Evolutionary conservation across 2,329 filamentous ascomycete genomes (phyloP), one percentile per base, ranked within the genome.

Genomic region (Fusarium praegraminearum): DNA sequence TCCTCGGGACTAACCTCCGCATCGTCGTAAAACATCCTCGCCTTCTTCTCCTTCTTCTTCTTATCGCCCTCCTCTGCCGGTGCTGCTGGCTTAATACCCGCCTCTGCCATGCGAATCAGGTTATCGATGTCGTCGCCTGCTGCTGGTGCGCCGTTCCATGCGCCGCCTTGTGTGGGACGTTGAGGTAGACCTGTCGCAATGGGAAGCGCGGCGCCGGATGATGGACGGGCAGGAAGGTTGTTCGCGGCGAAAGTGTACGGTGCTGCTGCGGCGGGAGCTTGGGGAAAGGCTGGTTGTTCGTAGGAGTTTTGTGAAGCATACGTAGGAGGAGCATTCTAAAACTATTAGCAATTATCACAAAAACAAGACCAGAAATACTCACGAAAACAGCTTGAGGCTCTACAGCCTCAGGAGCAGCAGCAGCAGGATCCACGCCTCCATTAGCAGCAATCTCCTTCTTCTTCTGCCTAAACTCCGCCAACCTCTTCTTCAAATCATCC

Each of bases 1-100:
- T 97, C 94, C 82, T 98, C 94, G 3, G 93, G 92, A 75, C 92
- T 96, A 75, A 90, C 83, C 62, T 91, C 90, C 53, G 91, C 89
- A 77, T 97, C 93, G 67, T 90, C 90, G 82, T 96, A 97, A 32
- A 97, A 85, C 87, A 97, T 90, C 78, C 88, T 87, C 59, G 84
- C 84, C 76, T 89, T 90, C 77, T 89, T 91, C 65, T 89, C 85
- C 78, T 91, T 91, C 85, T 88, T 89, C 82, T 90, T 91, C 78
- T 91, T 90, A 52, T 80, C 83, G 1, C 78, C 78, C 6, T 80
- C 77, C 57, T 83, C 79, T 41, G 80, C 84, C 5, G 79, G 78
- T 2, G 77, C 74, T 57, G 77, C 75, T 57, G 83, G 82, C 73
- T 83, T 85, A 72, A 89, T 87, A 49, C 87, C 86, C 9, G 87